Evolutionary conservation across 139 green algal species (phyloP), one percentile per base, ranked within the genome.

Genomic region (Coelastrella sp.): DNA sequence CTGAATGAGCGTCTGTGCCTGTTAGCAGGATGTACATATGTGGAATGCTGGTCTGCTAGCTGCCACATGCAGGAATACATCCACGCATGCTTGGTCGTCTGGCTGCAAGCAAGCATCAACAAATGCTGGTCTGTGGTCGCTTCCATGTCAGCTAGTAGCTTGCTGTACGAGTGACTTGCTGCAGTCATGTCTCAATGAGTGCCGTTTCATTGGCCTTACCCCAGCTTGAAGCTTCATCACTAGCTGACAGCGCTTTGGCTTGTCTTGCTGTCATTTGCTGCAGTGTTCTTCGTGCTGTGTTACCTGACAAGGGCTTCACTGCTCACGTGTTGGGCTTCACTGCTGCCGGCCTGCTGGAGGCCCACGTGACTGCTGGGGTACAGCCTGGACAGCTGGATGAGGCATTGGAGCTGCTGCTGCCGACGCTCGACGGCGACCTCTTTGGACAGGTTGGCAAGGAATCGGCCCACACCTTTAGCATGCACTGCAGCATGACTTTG

Each of bases 321-420:
- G 94, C 96, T 5, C 97, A 99, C 77, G 95, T 99, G 19, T 93
- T 98, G 19, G 97, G 97, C 32, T 99, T 97, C 95, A 98, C 97
- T 3, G 75, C 97, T 84, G 95, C 98, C 83, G 94, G 95, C 13
- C 90, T 98, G 74, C 91, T 98, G 17, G 92, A 97, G 80, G 95
- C 89, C 14, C 83, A 95, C 73, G 89, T 80, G 65, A 22, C 17
- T 5, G 75, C 74, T 23, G 85, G 85, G 5, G 56, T 80, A 11
- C 14, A 11, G 17, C 17, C 83, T 14, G 95, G 96, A 2, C 88
- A 87, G 57, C 85, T 98, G 61, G 95, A 98, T 80, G 91, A 94
- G 7, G 89, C 68, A 19, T 58, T 98, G 88, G 90, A 92, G 68
- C 79, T 93, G 32, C 85, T 97, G 19, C 90, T 99, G 73, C 95